Evolutionary conservation across 2,329 filamentous ascomycete genomes (phyloP).

Genomic region (Dothideomycetes sp.): DNA sequence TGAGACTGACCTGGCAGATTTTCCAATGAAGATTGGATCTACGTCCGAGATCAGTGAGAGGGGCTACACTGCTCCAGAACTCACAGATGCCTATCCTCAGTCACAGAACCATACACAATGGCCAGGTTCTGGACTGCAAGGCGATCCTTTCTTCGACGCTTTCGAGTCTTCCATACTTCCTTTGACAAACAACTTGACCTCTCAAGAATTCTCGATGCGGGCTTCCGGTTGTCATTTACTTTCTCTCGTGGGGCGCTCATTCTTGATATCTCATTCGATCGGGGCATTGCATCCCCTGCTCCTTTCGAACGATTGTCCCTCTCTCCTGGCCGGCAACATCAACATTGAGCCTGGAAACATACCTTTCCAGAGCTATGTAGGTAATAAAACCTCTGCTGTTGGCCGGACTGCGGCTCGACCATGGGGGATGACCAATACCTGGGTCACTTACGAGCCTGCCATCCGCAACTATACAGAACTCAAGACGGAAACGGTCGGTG

Average conservation of each 20-base stretch:
- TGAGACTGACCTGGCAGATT: background rate
- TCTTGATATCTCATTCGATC: constrained; percentile 27
- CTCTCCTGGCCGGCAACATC: constrained; percentile 42
- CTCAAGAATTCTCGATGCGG: constrained; percentile 24
- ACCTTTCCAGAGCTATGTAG: constrained; percentile 32
- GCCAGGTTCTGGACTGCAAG: constrained; percentile 17
- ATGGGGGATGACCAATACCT: constrained; percentile 28
- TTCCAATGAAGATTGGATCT: constrained; percentile 8
- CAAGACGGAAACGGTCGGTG: constrained; percentile 18
- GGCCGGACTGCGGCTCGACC: constrained; percentile 16
- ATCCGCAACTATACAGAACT: constrained; percentile 21
- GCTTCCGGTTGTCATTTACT: constrained; percentile 25
- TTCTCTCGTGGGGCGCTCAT: constrained; percentile 24
- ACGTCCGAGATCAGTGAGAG: constrained; percentile 7
- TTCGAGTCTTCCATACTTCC: constrained; percentile 25
- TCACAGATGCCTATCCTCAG: constrained; percentile 15
- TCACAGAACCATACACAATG: constrained; percentile 17
- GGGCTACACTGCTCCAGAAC: constrained; percentile 20
- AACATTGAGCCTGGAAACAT: constrained; percentile 46
- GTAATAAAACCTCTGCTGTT: constrained; percentile 16
- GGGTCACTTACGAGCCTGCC: constrained; percentile 27
- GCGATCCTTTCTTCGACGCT: constrained; percentile 25
- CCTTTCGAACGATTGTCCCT: constrained; percentile 41
- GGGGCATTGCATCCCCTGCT: constrained; percentile 31
- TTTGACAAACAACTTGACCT: constrained; percentile 21